Conservation (phyloP, 2,329 filamentous ascomycete species). For the Penicillium sp. region DNA sequence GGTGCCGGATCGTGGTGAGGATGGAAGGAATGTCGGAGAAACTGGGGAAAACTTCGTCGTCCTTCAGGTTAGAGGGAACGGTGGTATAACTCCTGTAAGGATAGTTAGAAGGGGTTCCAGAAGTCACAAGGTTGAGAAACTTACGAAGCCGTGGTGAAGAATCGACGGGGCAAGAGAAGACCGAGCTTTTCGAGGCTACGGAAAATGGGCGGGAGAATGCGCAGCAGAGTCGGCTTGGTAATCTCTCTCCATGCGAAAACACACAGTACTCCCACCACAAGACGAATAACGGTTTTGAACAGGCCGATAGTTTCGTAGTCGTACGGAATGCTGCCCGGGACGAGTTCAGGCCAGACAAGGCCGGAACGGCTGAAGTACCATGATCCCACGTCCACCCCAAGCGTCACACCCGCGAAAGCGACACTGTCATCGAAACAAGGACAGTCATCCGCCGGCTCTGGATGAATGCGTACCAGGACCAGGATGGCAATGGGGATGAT, state of each 20-base stretch:
- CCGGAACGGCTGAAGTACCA: constrained; percentile 71
- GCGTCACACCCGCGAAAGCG: constrained; percentile 82
- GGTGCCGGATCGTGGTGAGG: constrained; percentile 74
- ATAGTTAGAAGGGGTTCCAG: constrained; percentile 4
- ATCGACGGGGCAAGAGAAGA: constrained; percentile 75
- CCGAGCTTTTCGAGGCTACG: constrained; percentile 76
- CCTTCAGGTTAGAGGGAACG: constrained; percentile 66
- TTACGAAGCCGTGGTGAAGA: constrained; percentile 81
- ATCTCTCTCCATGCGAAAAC: constrained; percentile 87
- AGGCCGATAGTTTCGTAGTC: constrained; percentile 63
- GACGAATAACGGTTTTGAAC: constrained; percentile 59
- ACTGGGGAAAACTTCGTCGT: constrained; percentile 84
- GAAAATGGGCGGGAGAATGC: constrained; percentile 76
- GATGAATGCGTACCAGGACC: constrained; percentile 78
- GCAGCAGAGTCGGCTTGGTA: constrained; percentile 79
- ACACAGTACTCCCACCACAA: constrained; percentile 73
- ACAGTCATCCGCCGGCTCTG: constrained; percentile 93
- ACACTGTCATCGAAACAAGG: constrained; percentile 97
- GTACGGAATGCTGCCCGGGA: constrained; percentile 60
- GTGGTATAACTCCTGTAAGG: constrained; percentile 65
- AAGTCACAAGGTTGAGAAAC: constrained; percentile 18
- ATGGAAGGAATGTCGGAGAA: constrained; percentile 83
- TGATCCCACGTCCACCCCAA: constrained; percentile 74
- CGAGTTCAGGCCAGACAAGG: constrained; percentile 50
- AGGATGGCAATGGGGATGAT: constrained; percentile 64